Evolutionary conservation across 2,329 filamentous ascomycete species (phyloP).

Genomic region (Diaporthe caulivora): DNA sequence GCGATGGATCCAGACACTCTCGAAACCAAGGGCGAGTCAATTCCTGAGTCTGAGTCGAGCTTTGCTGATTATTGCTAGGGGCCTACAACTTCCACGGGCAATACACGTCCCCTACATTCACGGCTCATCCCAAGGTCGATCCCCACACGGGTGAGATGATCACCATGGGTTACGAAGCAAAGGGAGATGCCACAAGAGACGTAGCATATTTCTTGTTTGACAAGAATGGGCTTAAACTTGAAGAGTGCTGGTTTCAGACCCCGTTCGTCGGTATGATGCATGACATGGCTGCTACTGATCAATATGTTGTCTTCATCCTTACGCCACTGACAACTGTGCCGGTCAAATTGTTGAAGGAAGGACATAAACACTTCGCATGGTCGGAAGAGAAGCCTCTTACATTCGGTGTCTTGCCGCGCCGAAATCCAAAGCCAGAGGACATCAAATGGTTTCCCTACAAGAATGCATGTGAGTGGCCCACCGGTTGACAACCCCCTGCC

Average conservation of each 20-base stretch:
- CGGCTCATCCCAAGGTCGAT: conserved; percentile 65
- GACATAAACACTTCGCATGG: conserved; percentile 35
- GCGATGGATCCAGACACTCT: conserved; percentile 63
- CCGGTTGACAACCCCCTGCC: not conserved
- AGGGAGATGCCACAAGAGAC: conserved; percentile 55
- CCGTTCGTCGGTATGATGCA: conserved; percentile 34
- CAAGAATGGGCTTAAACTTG: conserved; percentile 27
- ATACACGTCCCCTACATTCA: conserved; percentile 59
- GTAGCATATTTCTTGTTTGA: conserved; percentile 47
- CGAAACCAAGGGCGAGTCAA: conserved; percentile 57
- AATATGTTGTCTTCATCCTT: conserved; percentile 29
- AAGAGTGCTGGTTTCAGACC: conserved; percentile 34
- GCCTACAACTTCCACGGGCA: conserved; percentile 64
- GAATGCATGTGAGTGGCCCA: conserved; percentile 18
- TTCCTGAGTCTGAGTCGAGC: not conserved
- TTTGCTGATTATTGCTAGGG: not conserved
- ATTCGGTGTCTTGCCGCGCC: conserved; percentile 27
- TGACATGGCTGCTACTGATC: conserved; percentile 30
- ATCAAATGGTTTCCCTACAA: conserved; percentile 31
- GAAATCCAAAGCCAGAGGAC: conserved; percentile 24
- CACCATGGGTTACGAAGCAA: conserved; percentile 64
- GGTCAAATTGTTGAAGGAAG: conserved; percentile 20
- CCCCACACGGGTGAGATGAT: conserved; percentile 64
- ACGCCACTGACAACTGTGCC: conserved; percentile 29
- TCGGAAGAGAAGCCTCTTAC: conserved; percentile 32